Evolutionary conservation across 192 early-diverging fungal genomes (phyloP), one percentile per base, ranked within the genome.

Genomic region (Coemansia sp.): DNA sequence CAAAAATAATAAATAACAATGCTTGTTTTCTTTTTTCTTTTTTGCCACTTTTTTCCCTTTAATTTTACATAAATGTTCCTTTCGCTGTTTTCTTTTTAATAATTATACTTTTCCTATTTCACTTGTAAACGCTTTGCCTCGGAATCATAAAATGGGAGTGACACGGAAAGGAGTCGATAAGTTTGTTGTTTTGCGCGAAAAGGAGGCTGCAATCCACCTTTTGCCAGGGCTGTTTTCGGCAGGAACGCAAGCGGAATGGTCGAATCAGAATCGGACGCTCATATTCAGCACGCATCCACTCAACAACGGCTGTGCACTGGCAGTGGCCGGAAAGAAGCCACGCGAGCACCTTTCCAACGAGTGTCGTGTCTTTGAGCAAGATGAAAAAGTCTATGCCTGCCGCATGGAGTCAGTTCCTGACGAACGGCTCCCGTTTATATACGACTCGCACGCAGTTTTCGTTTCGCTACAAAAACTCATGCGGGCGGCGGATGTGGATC

Each of bases 391-490:
- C 0, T 60, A 66, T 25, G 48, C 73, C 31, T 79, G 77, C 37
- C 33, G 68, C 4, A 12, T 58, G n/a, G 28, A 23, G 25, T 10
- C 49, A 3, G 71, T 71, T 2, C 66, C 74, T 0, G 68, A 66
- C 59, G 63, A 40, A 18, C 75, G 75, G 12, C 63, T 70, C 4
- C 40, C 75, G 30, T 84, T 84, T 55, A 31, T 68, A 23, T 73
- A 68, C 35, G 82, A 79, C 63, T 72, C 82, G 35, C 82, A 84
- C 52, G 72, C 82, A 25, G 71, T 73, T 10, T 84, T 84, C 40
- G 23, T 49, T 0, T 64, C 70, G 10, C 29, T 84, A 18, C 82
- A 84, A 52, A 67, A 43, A 2, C 29, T 72, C 20, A 65, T 81
- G 68, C 61, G 46, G 29, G 52, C 59, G 18, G 9, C 12, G 15